Percentiles rank a stretch among this genome's conserved stretches.
These are phyloP conservation scores for Penicillium sp. DNA, from an alignment of 2,329 filamentous ascomycete genomes.

Conservation along the genomic window DNA sequence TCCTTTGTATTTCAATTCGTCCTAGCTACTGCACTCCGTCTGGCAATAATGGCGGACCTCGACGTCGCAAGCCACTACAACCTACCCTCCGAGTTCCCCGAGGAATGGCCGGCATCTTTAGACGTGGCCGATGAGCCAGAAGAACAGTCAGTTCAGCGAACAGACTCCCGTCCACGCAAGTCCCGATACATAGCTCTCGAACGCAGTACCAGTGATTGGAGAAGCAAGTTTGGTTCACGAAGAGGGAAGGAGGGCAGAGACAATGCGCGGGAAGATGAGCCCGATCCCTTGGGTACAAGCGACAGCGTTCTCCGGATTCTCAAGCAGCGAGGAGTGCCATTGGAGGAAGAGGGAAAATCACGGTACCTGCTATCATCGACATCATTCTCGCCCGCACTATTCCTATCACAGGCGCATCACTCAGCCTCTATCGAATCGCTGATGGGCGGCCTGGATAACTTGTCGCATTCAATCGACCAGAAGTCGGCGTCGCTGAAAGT, in stretches of 20 bases:
- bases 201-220: constrained; percentile 67
- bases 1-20: constrained; percentile 9
- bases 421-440: constrained; percentile 79
- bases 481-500: constrained; percentile 97
- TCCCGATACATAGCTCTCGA: constrained; percentile 85
- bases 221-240: constrained; percentile 68
- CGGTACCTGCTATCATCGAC: constrained; percentile 94
- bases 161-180: constrained; percentile 58
- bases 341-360: constrained; percentile 85
- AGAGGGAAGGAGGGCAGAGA: constrained; percentile 67
- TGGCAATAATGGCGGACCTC: constrained; percentile 62
- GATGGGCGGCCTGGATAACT: constrained; percentile 75
- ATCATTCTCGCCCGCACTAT: constrained; percentile 87
- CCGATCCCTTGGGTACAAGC: constrained; percentile 83
- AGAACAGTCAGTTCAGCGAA: constrained; percentile 46
- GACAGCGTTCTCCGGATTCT: constrained; percentile 83
- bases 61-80: constrained; percentile 91
- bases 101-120: constrained; percentile 82
- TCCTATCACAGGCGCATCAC: constrained; percentile 88
- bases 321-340: constrained; percentile 70
- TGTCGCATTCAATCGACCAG: constrained; percentile 91
- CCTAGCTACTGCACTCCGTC: constrained; percentile 12
- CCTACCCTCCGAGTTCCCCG: constrained; percentile 73
- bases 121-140: constrained; percentile 69
- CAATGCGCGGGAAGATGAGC: constrained; percentile 86